Base-by-base conservation (phyloP, 805 yeast species). In the Sungouiozyma intestinalis region DNA sequence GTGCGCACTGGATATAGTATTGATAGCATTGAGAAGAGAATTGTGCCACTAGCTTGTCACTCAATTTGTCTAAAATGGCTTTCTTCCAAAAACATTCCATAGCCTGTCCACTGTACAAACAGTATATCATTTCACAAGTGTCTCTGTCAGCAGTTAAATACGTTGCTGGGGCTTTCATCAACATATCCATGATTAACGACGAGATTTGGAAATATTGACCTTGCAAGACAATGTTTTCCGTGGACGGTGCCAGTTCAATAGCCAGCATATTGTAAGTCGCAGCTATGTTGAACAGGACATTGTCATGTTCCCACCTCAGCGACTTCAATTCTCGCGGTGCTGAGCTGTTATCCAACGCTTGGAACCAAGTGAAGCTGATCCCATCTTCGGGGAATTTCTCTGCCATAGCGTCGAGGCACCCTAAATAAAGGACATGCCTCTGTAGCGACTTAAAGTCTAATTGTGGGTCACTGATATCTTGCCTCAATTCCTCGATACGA, bases 21-120 rank as follows among this genome's bases (percentile, higher is more conserved):
- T 69, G 69, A 0, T 83, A 66, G 0, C 77, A 80, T 52, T 80
- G 85, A 4, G 67, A 59, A 0, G 95, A 73, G 36, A 88, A 61
- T 50, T 77, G 74, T 1, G 92, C 71, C 2, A 87, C 62, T 3
- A 77, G 64, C 0, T 80, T 64, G 53, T 82, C 77, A 50, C 78
- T 81, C 35, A 44, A 19, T 33, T 63, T 55, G 20, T 45, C 45
- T 1, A 29, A 13, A 6, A 47, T 42, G 0, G 95, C 86, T 51
- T 79, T 79, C 38, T 73, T 77, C 95, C 96, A 87, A 40, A 81
- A 76, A 11, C 77, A 71, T 54, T 88, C 96, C 60, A 87, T 95
- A 0, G 95, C 92, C 53, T 85, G 95, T 0, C 94, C 92, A 33
- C 83, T 55, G 74, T 75, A 74, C 31, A 86, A 53, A 11, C 57